Evolutionary conservation across 331 rosid genomes (phyloP).

Genomic region (Saraca asoca): DNA sequence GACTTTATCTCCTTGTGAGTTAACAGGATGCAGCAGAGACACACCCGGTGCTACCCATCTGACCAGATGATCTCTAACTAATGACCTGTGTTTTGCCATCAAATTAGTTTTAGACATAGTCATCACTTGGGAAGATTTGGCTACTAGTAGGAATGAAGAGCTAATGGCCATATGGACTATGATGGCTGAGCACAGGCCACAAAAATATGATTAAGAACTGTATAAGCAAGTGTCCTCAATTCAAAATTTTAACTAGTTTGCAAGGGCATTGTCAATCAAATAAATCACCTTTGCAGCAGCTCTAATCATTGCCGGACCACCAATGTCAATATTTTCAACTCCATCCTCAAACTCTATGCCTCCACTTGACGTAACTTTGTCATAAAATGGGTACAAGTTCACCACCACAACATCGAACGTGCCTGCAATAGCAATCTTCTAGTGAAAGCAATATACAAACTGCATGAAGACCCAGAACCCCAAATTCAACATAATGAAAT

Average conservation of each 20-base stretch:
- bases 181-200: not conserved
- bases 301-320: slow-evolving; percentile 95
- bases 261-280: slow-evolving; percentile 6
- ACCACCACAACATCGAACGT: slow-evolving; percentile 93
- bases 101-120: not conserved
- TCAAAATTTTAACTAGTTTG: slow-evolving; percentile 1
- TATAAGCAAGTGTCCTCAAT: not conserved
- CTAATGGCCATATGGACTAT: not conserved
- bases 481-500: not conserved
- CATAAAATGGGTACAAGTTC: slow-evolving; percentile 86
- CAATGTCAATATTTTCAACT: slow-evolving; percentile 93
- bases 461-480: not conserved
- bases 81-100: not conserved
- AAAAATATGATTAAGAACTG: not conserved
- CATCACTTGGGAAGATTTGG: not conserved
- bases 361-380: slow-evolving; percentile 72
- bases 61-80: not conserved
- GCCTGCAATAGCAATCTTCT: slow-evolving; percentile 46
- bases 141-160: not conserved
- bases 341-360: slow-evolving; percentile 84
- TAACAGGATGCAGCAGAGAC: not conserved
- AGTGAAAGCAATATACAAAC: slow-evolving; percentile 28
- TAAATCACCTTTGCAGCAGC: slow-evolving; percentile 91
- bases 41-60: not conserved
- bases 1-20: not conserved